Evolutionary conservation across 1,284 basidiomycete species (phyloP), one percentile per base, ranked within the genome.

Genomic region (Leccinum angustisporum): DNA sequence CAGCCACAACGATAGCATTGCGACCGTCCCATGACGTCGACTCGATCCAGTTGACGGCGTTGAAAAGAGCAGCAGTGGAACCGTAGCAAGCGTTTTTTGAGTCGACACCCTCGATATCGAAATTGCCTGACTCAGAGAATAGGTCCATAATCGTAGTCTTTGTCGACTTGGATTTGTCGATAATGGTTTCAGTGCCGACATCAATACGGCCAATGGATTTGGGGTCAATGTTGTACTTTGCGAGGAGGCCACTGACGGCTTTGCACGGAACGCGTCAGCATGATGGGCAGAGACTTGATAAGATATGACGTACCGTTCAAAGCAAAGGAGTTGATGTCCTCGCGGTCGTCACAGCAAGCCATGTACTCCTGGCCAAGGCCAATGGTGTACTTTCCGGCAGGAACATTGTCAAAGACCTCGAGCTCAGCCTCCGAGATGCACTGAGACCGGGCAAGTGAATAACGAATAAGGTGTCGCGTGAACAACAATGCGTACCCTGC

Each of bases 41-140:
- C 79, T 99, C 97, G 66, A 98, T 83, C 97, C 97, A 99, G 83
- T 96, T 96, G 76, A 97, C 83, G 58, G 95, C 91, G 79, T 98
- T 98, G 88, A 97, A 98, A 63, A 99, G 86, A 4, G 97, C 97
- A 54, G 97, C 97, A 27, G 97, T 99, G 48, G 95, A 97, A 55
- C 97, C 97, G 76, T 99, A 99, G 83, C 97, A 99, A 21, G 97
- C 97, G 76, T 99, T 99, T 83, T 99, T 99, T 63, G 93, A 95
- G 82, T 99, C 97, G 75, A 99, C 92, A 69, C 97, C 97, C 80
- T 99, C 97, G 66, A 99, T 95, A 76, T 99, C 97, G 71, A 87
- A 88, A 87, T 99, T 99, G 66, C 95, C 97, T 40, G 90, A 86
- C 61, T 85, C 85, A 53, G 89, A 88, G 74, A 99, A 99, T 70